Conservation (phyloP, 345 rosid species). For the Garcia nutans region DNA sequence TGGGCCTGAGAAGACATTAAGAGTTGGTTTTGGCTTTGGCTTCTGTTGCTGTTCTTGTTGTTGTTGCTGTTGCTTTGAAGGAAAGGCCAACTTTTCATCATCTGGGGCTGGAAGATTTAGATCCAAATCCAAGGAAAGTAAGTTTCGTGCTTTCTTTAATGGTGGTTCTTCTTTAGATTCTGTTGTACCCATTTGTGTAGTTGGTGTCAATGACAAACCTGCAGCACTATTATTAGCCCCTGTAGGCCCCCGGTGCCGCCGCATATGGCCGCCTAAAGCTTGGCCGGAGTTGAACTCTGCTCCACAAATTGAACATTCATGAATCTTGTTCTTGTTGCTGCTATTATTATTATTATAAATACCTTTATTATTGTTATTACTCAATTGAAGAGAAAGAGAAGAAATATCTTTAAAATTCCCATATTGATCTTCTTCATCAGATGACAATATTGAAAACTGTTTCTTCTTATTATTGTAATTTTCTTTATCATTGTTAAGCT, state of each 20-base stretch:
- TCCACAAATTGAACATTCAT: conserved; percentile 90
- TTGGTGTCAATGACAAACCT: conserved; percentile 44
- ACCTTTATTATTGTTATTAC: conserved; percentile 7
- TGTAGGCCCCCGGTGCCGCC: conserved; percentile 69
- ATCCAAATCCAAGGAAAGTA: conserved; percentile 74
- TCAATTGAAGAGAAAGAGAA: conserved; percentile 61
- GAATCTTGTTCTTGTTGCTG: conserved; percentile 50
- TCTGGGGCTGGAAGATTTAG: conserved; percentile 97
- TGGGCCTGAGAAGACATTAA: conserved; percentile 62
- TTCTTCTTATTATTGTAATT: neutral
- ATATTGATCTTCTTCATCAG: conserved; percentile 33
- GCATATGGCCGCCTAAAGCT: conserved; percentile 98
- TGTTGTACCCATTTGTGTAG: conserved; percentile 22
- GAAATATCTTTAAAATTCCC: conserved; percentile 41
- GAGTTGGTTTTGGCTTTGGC: conserved; percentile 44
- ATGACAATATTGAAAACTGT: conserved; percentile 6
- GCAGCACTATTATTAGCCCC: conserved; percentile 15
- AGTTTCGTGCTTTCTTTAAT: conserved; percentile 47
- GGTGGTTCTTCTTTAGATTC: conserved; percentile 24
- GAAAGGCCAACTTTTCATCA: conserved; percentile 57
- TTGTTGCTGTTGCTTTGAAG: conserved; percentile 61
- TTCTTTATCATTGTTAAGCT: conserved; percentile 42
- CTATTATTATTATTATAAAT: conserved; percentile 13
- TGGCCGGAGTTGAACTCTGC: conserved; percentile 91
- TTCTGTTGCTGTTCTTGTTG: conserved; percentile 32